Evolutionary conservation across 352 stramenopile species (phyloP).

Genomic region (Phytophthora tentaculata): DNA sequence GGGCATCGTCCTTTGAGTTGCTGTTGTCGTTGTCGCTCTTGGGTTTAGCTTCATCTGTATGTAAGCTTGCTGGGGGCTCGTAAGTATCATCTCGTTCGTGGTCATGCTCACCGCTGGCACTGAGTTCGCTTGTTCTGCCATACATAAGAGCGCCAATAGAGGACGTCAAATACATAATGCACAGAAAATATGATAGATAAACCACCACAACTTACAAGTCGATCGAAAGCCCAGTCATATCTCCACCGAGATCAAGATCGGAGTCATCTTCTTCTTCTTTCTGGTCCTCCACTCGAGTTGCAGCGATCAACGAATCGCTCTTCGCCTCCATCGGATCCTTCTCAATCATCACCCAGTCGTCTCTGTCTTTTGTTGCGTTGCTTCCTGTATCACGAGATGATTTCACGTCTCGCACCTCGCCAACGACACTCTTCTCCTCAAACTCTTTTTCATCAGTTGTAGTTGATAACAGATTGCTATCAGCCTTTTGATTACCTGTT

Average conservation of each 20-base stretch:
- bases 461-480: not conserved
- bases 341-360: constrained; percentile 17
- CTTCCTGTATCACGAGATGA: not conserved
- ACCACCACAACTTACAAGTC: constrained; percentile 57
- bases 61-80: not conserved
- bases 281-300: not conserved
- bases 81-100: not conserved
- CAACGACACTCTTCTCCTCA: not conserved
- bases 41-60: constrained; percentile 2
- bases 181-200: constrained; percentile 28
- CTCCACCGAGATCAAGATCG: constrained; percentile 11
- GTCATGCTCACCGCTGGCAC: constrained; percentile 10
- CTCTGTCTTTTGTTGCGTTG: constrained; percentile 1
- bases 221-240: constrained; percentile 55
- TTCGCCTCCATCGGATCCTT: not conserved
- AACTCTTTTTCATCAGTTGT: not conserved
- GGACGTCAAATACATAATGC: constrained; percentile 13
- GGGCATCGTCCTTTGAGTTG: constrained; percentile 4
- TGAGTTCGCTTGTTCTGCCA: constrained; percentile 46
- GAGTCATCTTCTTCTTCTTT: constrained; percentile 9
- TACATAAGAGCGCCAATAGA: constrained; percentile 10
- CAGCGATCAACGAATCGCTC: not conserved
- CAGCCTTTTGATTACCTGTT: not conserved
- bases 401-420: not conserved
- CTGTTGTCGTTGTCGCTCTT: constrained; percentile 10